Conservation (phyloP, 176 grass and related monocot genomes). For the Hordeum vulgare region DNA sequence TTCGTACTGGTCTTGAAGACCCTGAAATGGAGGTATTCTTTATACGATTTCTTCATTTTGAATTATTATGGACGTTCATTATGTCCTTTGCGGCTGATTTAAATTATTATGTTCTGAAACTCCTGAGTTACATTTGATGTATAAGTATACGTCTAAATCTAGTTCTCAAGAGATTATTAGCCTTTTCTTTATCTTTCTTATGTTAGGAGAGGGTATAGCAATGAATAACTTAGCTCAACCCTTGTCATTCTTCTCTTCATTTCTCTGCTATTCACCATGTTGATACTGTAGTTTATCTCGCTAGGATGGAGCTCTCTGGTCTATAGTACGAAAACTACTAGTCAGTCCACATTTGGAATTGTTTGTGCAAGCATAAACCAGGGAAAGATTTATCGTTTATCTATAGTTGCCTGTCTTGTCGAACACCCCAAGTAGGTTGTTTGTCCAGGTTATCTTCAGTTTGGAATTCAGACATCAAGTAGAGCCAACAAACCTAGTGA, state of each 20-base stretch:
- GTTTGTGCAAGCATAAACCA: not conserved
- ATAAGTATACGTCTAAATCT: not conserved
- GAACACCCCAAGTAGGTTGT: not conserved
- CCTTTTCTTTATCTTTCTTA: not conserved
- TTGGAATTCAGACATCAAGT: not conserved
- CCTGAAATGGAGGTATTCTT: slow-evolving; percentile 61
- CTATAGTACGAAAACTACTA: not conserved
- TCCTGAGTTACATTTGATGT: not conserved
- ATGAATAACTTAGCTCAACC: not conserved
- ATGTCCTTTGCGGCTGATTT: not conserved
- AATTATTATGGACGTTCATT: not conserved
- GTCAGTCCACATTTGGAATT: not conserved
- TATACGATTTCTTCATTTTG: not conserved
- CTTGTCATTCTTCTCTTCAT: not conserved
- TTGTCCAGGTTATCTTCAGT: not conserved
- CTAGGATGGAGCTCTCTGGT: not conserved
- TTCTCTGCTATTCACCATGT: not conserved
- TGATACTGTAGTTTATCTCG: not conserved
- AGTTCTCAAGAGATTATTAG: not conserved
- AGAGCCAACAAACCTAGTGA: not conserved
- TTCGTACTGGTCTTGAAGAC: slow-evolving; percentile 48
- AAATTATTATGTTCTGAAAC: not conserved
- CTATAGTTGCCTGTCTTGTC: not conserved
- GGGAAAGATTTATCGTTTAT: not conserved
- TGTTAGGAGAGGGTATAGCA: not conserved